Base-by-base conservation (phyloP, 169 alveolate species). In the Theileria equi region DNA sequence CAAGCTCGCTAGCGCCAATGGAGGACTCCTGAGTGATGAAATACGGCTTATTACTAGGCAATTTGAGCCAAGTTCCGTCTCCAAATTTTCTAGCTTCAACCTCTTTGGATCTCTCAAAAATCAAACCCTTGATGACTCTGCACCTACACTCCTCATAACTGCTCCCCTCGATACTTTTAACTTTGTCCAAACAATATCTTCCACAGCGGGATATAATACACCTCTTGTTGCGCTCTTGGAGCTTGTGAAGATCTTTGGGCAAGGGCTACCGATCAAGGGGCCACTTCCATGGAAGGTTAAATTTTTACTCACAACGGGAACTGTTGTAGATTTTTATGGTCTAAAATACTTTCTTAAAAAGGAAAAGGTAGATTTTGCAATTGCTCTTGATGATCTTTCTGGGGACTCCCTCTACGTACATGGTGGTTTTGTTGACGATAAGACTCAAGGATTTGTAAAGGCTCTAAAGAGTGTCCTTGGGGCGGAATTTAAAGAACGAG, bases 151-250 rank as follows among this genome's bases (percentile, higher is more conserved):
- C 55, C n/a, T 43, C n/a, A 45, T 35, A 2, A 60, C 71, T 13
- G 19, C 38, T 26, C 45, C 36, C 17, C 21, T 64, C 10, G 84
- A 74, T 29, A 64, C 81, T 10, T 65, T 64, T 47, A 43, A 65
- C 13, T 44, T 65, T 25, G 41, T 74, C 35, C 84, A 74, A 50
- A 44, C 65, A 5, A 65, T 65, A 54, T 66, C 77, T 35, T 17
- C 79, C 5, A 16, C 69, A 4, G 63, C 63, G 17, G 23, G 64
- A 26, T 47, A 28, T 61, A 74, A 74, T 36, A 7, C 55, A 5
- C 69, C 80, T 19, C 34, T 74, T 28, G 54, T 74, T 4, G 57
- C 77, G 29, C 25, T 66, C 0, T 45, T 74, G 36, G 84, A 74
- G 32, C 23, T 65, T 17, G 26, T 64, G 11, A 21, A 21, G n/a